phyloP scores from a whole-genome alignment of 148 eudicot species.

The Cornus suecica region DNA sequence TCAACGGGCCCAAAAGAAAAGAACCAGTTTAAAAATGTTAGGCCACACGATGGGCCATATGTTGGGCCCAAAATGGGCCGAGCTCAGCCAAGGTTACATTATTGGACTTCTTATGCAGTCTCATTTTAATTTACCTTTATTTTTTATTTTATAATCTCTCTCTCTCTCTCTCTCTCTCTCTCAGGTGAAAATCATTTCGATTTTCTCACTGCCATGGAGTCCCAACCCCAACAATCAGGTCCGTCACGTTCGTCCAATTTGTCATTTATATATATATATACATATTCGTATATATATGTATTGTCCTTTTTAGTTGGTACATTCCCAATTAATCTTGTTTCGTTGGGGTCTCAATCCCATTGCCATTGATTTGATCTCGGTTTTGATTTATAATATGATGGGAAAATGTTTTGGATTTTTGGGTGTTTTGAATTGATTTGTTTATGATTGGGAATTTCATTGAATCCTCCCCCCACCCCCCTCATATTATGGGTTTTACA shows the following conservation, averaged over 20 bases:
- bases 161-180: neutral
- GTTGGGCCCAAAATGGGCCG: too few species aligned
- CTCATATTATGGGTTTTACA: neutral
- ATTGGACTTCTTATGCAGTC: too few species aligned
- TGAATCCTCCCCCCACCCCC: too few species aligned
- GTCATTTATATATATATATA: too few species aligned
- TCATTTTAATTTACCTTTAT: too few species aligned
- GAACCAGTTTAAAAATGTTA: too few species aligned
- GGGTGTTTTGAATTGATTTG: neutral
- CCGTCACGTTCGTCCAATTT: neutral
- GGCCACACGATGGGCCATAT: too few species aligned
- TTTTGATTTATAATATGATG: neutral
- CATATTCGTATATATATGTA: too few species aligned
- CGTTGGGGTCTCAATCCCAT: neutral
- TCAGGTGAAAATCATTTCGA: neutral
- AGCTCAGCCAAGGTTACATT: too few species aligned
- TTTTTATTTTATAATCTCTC: neutral
- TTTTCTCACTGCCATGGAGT: neutral
- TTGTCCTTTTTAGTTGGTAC: neutral
- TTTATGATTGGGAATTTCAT: neutral
- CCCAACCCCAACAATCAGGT: neutral
- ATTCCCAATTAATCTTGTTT: neutral
- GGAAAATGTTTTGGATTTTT: neutral
- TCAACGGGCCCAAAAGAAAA: too few species aligned
- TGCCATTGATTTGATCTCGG: neutral